These are phyloP conservation scores for Crithidia expoeki DNA, from an alignment of 208 protist genomes.

Conservation along the genomic window DNA sequence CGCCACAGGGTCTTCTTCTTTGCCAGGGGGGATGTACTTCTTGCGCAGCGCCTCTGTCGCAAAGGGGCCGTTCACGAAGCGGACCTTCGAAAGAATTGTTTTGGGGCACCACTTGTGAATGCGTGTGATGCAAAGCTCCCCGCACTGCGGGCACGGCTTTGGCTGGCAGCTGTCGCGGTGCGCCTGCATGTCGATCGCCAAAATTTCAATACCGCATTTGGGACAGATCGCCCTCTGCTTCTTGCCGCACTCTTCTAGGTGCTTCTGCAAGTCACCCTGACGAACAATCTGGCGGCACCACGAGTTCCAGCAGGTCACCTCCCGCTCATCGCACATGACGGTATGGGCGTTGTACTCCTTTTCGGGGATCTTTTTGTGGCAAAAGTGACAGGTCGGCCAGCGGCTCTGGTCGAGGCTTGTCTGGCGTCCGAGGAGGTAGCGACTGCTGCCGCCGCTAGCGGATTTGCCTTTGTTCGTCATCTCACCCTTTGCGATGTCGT, in stretches of 20 bases:
- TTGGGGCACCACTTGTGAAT: constrained; percentile 85
- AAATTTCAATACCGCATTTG: constrained; percentile 76
- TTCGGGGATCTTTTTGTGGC: constrained; percentile 59
- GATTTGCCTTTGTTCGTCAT: constrained; percentile 2
- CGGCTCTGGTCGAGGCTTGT: constrained; percentile 21
- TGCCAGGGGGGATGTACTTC: constrained; percentile 40
- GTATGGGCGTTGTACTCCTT: constrained; percentile 89
- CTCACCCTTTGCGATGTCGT: background rate
- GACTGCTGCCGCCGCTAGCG: background rate
- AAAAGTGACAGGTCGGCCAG: constrained; percentile 78
- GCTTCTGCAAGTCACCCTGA: constrained; percentile 70
- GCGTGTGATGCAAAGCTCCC: constrained; percentile 84
- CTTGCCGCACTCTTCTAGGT: constrained; percentile 80
- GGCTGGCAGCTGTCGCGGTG: constrained; percentile 80
- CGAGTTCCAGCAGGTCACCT: constrained; percentile 89
- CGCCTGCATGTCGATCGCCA: constrained; percentile 68
- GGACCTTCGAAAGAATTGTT: constrained; percentile 39
- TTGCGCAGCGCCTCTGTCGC: constrained; percentile 54
- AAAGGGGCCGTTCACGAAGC: constrained; percentile 59
- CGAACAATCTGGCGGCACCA: constrained; percentile 87
- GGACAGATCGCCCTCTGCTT: constrained; percentile 76
- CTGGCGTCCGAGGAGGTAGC: background rate
- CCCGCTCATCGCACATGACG: constrained; percentile 85
- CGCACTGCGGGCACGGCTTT: constrained; percentile 67
- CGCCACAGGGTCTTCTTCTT: constrained; percentile 31